Conservation (phyloP, 768 basidiomycete genomes). For the Cystofilobasidium macerans region DNA sequence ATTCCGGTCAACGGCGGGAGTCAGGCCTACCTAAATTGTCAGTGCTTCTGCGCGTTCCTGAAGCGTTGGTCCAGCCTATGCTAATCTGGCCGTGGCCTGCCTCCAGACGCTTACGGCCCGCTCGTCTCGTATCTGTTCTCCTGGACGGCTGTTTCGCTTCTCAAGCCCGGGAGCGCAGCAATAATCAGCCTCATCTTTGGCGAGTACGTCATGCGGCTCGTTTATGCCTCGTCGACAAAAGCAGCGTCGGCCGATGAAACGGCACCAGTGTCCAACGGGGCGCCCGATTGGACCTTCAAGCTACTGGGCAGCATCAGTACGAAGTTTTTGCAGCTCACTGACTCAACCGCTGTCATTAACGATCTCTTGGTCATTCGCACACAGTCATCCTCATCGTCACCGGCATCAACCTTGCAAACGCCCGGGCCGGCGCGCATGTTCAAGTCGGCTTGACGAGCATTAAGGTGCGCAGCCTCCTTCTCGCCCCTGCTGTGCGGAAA, state of each 20-base stretch:
- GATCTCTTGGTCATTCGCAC: slow-evolving; percentile 52
- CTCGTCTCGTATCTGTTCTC: slow-evolving; percentile 71
- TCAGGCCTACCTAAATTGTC: slow-evolving; percentile 22
- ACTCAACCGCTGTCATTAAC: neutral
- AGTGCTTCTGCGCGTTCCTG: neutral
- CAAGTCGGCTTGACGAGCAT: slow-evolving; percentile 77
- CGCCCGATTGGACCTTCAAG: slow-evolving; percentile 86
- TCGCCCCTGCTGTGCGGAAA: neutral
- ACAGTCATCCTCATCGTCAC: slow-evolving; percentile 59
- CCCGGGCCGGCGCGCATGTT: slow-evolving; percentile 64
- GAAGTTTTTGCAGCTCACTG: neutral
- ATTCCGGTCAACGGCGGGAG: slow-evolving; percentile 23
- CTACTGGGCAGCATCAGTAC: neutral
- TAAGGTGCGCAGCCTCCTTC: slow-evolving; percentile 50
- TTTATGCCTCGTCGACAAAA: slow-evolving; percentile 57
- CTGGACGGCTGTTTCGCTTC: slow-evolving; percentile 56
- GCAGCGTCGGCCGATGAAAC: neutral
- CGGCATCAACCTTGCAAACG: slow-evolving; percentile 64
- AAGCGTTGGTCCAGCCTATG: neutral
- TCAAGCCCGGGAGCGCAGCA: slow-evolving; percentile 13
- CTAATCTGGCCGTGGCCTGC: no score
- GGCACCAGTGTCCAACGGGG: slow-evolving; percentile 33
- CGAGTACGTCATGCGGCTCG: slow-evolving; percentile 82
- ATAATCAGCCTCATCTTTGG: slow-evolving; percentile 21
- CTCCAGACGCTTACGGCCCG: slow-evolving; percentile 31